These are phyloP conservation scores for Acacia confusa DNA, from an alignment of 306 rosid genomes.

Conservation along the genomic window DNA sequence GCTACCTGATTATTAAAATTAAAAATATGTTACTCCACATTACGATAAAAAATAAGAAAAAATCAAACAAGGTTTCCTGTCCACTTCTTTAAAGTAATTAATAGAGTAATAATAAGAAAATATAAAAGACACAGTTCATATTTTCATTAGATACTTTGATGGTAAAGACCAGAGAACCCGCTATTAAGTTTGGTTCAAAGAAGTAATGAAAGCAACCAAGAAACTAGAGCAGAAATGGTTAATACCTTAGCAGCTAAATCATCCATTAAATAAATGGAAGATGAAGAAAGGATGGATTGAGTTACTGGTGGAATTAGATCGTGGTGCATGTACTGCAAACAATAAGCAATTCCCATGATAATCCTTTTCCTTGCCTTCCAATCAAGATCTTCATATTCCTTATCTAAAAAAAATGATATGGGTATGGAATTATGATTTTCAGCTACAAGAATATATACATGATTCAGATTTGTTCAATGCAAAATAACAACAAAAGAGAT, in stretches of 20 bases:
- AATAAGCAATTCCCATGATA: slow-evolving; percentile 84
- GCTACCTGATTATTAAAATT: slow-evolving; percentile 52
- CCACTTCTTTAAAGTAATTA: neutral
- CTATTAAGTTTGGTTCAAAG: neutral
- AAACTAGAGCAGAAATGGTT: neutral
- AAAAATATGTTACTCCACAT: slow-evolving; percentile 19
- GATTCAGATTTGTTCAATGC: neutral
- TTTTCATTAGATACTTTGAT: neutral
- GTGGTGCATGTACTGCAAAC: slow-evolving; percentile 95
- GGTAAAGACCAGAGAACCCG: neutral
- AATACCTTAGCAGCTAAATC: slow-evolving; percentile 94
- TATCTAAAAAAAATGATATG: slow-evolving; percentile 45
- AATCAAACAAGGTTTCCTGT: neutral
- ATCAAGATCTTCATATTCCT: slow-evolving; percentile 84
- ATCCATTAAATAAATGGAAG: slow-evolving; percentile 68
- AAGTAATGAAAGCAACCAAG: neutral
- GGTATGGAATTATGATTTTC: neutral
- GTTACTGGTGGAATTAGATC: slow-evolving; percentile 87
- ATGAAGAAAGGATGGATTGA: slow-evolving; percentile 63
- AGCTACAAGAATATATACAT: neutral
- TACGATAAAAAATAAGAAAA: neutral
- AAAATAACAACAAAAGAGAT: slow-evolving; percentile 13
- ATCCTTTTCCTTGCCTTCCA: slow-evolving; percentile 86
- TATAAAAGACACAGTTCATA: neutral
- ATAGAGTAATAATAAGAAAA: neutral